Evolutionary conservation across 352 stramenopile species (phyloP), one percentile per base, ranked within the genome.

Genomic region (Pythium dissotocum): DNA sequence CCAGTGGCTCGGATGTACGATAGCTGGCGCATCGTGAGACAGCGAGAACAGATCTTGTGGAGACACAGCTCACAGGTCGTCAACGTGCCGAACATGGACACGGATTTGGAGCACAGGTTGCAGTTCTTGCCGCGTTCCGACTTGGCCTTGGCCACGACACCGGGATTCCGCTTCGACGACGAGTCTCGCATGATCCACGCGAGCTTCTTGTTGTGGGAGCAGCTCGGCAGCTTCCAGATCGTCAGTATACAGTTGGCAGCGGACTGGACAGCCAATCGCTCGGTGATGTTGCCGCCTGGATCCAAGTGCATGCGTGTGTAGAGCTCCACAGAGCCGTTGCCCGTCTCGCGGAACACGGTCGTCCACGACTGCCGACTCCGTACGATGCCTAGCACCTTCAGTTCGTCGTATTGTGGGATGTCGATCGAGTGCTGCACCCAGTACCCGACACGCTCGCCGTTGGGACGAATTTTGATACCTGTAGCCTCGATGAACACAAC

Each of bases 131-230:
- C 48, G 6, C 36, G n/a, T 21, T 63, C 63, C 42, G 48, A 14
- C 33, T 63, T 67, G 58, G 65, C 65, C 42, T 63, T 62, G 53
- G 65, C 54, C 4, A 63, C 49, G 36, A 61, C 49, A 33, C 58
- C 8, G 8, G 53, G 53, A 54, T 36, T 74, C 38, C 49, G 63
- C 69, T 46, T 54, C 42, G 53, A 30, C 33, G 53, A 56, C 40
- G 48, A 58, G 28, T 67, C 58, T 9, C 58, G 55, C 48, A 77
- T 61, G 16, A 80, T 57, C 63, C 63, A 78, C 58, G 69, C 52
- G 32, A 80, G 71, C 63, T 78, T 80, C 62, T 80, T 78, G 60
- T 72, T 76, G 21, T 80, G 65, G 2, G 75, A 63, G 46, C 68
- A 78, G 14, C 61, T 21, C 6, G 69, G 59, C 10, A 58, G 48